These are phyloP conservation scores for Cladorrhinum samala DNA, from an alignment of 495 filamentous ascomycete species.

Conservation along the genomic window DNA sequence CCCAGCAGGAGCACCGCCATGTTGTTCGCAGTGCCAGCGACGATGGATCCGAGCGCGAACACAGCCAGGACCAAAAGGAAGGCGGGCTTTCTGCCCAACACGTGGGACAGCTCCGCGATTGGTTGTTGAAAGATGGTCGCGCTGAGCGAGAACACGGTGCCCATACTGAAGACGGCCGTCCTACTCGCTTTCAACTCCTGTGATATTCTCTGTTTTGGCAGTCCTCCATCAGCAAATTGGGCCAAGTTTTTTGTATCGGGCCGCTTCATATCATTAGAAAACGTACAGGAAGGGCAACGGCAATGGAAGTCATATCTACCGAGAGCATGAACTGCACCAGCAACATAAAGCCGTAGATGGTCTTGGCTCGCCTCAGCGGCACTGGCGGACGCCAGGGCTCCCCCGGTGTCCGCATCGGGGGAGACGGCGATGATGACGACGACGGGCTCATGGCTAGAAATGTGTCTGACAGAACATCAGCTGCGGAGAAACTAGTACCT, in stretches of 20 bases:
- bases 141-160: slow-evolving; percentile 48
- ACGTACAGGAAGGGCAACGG: neutral
- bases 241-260: no score
- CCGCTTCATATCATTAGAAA: no score
- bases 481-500: no score
- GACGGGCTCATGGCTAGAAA: neutral
- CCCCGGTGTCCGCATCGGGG: neutral
- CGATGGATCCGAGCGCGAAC: slow-evolving; percentile 53
- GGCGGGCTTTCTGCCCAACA: slow-evolving; percentile 43
- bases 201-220: slow-evolving; percentile 48
- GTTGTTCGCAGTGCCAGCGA: slow-evolving; percentile 52
- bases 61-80: slow-evolving; percentile 47
- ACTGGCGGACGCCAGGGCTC: neutral
- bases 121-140: slow-evolving; percentile 49
- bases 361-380: slow-evolving; percentile 10
- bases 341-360: neutral
- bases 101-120: slow-evolving; percentile 46
- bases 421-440: neutral
- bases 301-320: neutral
- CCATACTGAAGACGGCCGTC: slow-evolving; percentile 54
- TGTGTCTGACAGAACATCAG: no score
- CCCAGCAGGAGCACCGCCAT: slow-evolving; percentile 59
- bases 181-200: slow-evolving; percentile 44
- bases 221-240: no score
- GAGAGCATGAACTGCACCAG: neutral